These are phyloP conservation scores for Endotrypanum monterogeii DNA, from an alignment of 208 protist genomes.

Conservation along the genomic window DNA sequence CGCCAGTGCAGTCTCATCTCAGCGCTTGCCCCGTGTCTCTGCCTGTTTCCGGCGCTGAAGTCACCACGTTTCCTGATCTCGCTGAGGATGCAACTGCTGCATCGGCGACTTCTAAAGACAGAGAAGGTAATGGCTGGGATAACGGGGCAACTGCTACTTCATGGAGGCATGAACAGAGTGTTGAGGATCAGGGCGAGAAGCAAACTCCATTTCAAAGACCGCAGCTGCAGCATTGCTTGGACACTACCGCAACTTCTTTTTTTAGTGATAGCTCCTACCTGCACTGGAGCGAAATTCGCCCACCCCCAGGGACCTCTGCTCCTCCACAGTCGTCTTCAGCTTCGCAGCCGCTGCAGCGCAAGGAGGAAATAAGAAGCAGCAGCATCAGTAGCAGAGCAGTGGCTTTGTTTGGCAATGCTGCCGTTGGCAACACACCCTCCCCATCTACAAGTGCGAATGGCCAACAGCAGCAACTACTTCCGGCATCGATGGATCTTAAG, in stretches of 20 bases:
- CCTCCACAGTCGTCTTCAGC: background rate
- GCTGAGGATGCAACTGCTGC: background rate
- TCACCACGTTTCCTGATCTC: background rate
- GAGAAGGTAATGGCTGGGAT: background rate
- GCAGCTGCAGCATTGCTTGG: constrained; percentile 8
- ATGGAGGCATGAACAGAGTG: background rate
- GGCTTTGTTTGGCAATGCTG: constrained; percentile 1
- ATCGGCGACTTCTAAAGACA: background rate
- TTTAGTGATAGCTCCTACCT: constrained; percentile 30
- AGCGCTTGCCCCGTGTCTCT: background rate
- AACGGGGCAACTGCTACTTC: background rate
- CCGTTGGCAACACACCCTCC: constrained; percentile 14
- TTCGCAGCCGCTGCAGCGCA: background rate
- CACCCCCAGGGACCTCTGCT: background rate
- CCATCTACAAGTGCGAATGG: constrained; percentile 2
- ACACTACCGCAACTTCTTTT: constrained; percentile 25
- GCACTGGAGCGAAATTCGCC: constrained; percentile 34
- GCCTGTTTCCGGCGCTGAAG: background rate
- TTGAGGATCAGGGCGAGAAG: constrained; percentile 4
- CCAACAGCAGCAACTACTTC: constrained; percentile 7
- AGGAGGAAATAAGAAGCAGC: background rate
- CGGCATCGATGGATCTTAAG: constrained; percentile 8
- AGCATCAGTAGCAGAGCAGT: constrained; percentile 9
- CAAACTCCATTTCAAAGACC: background rate
- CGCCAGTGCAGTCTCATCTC: background rate